Evolutionary conservation across 352 stramenopile species (phyloP), one percentile per base, ranked within the genome.

Genomic region (Globisporangium uncinulatum): DNA sequence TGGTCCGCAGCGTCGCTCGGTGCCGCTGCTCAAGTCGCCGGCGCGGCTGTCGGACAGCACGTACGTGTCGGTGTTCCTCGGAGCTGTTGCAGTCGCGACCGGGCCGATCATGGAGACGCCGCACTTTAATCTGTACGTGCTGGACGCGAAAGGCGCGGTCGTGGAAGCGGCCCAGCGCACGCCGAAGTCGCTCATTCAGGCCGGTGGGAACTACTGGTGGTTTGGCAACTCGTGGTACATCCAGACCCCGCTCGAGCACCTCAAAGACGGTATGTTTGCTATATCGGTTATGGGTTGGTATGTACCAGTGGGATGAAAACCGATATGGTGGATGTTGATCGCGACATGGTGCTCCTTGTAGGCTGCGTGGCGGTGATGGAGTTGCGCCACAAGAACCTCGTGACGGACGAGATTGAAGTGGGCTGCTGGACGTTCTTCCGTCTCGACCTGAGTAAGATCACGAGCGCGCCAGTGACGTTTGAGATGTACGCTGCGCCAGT

Each of bases 361-460:
- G 84, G 86, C 55, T 92, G 83, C 54, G 81, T 95, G 17, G 86
- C 86, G 5, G 83, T 95, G 21, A 90, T 95, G 83, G 86, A 95
- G 67, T 63, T 95, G 54, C 77, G 81, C 44, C 82, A 95, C 70
- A 80, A 83, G 42, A 95, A 79, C 62, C 69, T 89, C 48, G 70
- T 92, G 36, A 94, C 83, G 9, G 76, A 94, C 46, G 81, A 93
- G 68, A 76, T 89, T 53, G 86, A 95, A 70, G 83, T 95, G 31
- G 83, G 84, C 56, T 94, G 83, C 65, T 95, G 86, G 86, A 95
- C 86, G 29, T 95, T 95, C 66, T 93, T 95, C 76, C 83, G 86
- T 19, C 57, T 95, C 20, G 86, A 95, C 57, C 72, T 95, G 59
- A 90, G 82, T 73, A 91, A 89, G 69, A 94, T 93, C 73, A 92